phyloP scores from a whole-genome alignment of 2,329 filamentous ascomycete genomes.

The Chaetomium strumarium region DNA sequence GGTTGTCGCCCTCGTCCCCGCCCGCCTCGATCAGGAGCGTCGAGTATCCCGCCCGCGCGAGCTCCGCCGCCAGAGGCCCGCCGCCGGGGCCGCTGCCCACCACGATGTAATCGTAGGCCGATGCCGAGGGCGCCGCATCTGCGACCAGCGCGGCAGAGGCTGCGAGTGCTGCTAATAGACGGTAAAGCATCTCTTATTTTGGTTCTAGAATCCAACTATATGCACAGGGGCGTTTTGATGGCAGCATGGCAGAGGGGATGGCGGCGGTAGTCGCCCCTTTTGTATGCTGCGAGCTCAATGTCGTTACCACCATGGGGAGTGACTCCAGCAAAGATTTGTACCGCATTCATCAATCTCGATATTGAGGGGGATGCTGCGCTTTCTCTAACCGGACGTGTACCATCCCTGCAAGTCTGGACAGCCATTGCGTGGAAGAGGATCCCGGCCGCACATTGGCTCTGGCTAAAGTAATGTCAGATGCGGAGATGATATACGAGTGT shows the following conservation, averaged over 20 bases:
- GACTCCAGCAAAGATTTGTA: too few relatives aligned
- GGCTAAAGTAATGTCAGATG: background rate
- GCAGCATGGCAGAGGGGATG: too few relatives aligned
- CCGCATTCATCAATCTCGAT: too few relatives aligned
- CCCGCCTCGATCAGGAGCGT: slow-evolving; percentile 58
- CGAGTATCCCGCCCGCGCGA: slow-evolving; percentile 53
- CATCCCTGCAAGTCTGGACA: too few relatives aligned
- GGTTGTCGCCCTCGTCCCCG: slow-evolving; percentile 46
- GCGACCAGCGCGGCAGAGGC: slow-evolving; percentile 16
- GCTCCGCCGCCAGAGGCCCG: slow-evolving; percentile 50
- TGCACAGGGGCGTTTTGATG: too few relatives aligned
- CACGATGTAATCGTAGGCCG: slow-evolving; percentile 53
- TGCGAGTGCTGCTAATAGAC: slow-evolving; percentile 20
- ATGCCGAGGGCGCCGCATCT: slow-evolving; percentile 7
- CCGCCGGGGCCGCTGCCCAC: slow-evolving; percentile 58
- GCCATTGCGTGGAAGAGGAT: too few relatives aligned
- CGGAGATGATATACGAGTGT: background rate
- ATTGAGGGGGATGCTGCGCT: too few relatives aligned
- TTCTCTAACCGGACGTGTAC: too few relatives aligned
- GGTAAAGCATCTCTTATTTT: slow-evolving; percentile 17
- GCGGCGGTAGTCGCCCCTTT: too few relatives aligned
- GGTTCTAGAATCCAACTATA: background rate
- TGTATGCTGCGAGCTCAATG: too few relatives aligned
- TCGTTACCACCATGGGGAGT: too few relatives aligned
- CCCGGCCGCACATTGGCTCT: too few relatives aligned